A percentile compares a stretch with the other conserved stretches of the same genome.
Evolutionary conservation across 768 basidiomycete genomes (phyloP).

Genomic region (Kwoniella mangroviensis): DNA sequence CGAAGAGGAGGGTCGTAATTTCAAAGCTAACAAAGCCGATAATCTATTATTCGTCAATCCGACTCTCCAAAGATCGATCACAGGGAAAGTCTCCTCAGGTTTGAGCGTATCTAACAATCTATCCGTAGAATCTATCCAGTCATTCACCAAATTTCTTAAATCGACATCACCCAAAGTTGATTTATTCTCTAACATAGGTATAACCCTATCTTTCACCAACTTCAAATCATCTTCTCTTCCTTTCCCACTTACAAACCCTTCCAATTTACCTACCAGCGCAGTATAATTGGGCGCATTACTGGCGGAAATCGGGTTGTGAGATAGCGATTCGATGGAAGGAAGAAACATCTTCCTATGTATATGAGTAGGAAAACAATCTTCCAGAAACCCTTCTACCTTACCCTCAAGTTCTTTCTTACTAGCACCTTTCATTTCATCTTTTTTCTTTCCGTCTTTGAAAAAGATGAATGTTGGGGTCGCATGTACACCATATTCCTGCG

Average conservation of each 20-base stretch:
- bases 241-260: conserved; percentile 31
- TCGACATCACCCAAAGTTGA: conserved; percentile 19
- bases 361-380: conserved; percentile 43
- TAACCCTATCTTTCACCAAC: conserved; percentile 24
- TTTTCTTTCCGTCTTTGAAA: conserved; percentile 67
- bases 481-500: conserved; percentile 67
- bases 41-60: conserved; percentile 34
- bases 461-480: conserved; percentile 90
- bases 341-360: conserved; percentile 45
- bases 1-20: conserved; percentile 19
- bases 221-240: conserved; percentile 15
- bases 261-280: conserved; percentile 41
- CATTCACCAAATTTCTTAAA: conserved; percentile 11
- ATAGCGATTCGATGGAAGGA: conserved; percentile 35
- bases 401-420: conserved; percentile 37
- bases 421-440: conserved; percentile 47
- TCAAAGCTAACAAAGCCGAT: conserved; percentile 26
- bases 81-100: conserved; percentile 46
- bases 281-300: conserved; percentile 35
- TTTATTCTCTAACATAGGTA: conserved; percentile 38
- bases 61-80: conserved; percentile 49
- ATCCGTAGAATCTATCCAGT: conserved; percentile 28
- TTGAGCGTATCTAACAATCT: conserved; percentile 29
- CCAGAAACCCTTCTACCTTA: conserved; percentile 43
- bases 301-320: conserved; percentile 34